Evolutionary conservation across 257 asterid species (phyloP).

Genomic region (Forsythia suspensa): DNA sequence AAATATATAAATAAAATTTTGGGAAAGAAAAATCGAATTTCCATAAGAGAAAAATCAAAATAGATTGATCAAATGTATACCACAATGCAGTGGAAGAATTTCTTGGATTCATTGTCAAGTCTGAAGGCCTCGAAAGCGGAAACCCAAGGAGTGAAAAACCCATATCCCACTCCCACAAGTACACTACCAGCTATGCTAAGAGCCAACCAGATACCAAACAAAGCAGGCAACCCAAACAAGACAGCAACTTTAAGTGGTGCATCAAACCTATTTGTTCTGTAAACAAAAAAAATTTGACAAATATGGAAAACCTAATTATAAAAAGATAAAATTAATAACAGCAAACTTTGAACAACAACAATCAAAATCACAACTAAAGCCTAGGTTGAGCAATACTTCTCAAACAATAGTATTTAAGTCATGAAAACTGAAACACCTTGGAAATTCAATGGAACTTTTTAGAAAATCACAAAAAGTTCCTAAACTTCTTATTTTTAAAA

Average conservation of each 20-base stretch:
- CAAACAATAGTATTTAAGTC: background rate
- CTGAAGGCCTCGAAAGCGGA: constrained; percentile 92
- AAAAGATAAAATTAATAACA: background rate
- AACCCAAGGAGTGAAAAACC: constrained; percentile 91
- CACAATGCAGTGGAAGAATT: constrained; percentile 69
- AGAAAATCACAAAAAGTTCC: too few relatives aligned
- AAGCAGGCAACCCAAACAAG: constrained; percentile 72
- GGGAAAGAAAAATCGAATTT: background rate
- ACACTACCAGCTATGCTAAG: constrained; percentile 77
- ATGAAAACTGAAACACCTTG: background rate
- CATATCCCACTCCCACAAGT: constrained; percentile 89
- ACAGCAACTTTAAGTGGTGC: constrained; percentile 74
- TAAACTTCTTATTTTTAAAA: too few relatives aligned
- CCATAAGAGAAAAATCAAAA: background rate
- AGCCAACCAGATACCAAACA: constrained; percentile 82
- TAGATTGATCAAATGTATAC: constrained; percentile 28
- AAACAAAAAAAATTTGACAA: background rate
- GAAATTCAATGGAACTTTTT: background rate
- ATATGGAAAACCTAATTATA: too few relatives aligned
- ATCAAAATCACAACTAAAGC: constrained; percentile 8
- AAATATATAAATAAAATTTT: background rate
- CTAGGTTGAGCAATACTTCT: background rate
- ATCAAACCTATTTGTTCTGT: constrained; percentile 79
- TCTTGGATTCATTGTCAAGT: constrained; percentile 53
- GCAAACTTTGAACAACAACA: background rate